Evolutionary conservation across 805 yeast genomes (phyloP), one percentile per base, ranked within the genome.

Genomic region (Hanseniaspora osmophila): DNA sequence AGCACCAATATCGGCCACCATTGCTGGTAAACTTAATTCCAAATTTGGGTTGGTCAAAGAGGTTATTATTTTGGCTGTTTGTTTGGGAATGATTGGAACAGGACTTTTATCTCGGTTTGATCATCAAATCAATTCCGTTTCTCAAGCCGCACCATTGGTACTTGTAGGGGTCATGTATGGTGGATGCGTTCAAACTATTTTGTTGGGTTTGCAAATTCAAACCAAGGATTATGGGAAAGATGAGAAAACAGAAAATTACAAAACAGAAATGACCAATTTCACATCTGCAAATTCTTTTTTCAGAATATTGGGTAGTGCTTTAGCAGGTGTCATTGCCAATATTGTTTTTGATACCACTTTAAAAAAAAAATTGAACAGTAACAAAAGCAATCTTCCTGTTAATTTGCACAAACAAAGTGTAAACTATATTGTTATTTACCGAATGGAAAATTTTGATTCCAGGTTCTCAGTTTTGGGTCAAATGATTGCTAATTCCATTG

Each of bases 81-180:
- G 51, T 3, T 16, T 54, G 12, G 66, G 66, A 3, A 37, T 57
- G 17, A 48, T 65, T 22, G 70, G 71, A 1, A 52, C 58, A 22
- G 71, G 70, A 7, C 37, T 59, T 13, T 18, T 64, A 15, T 51
- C 60, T 6, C 46, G 66, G 27, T 53, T 66, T 37, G 51, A 57
- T 3, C 61, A 55, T 32, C 49, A 61, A 33, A 59, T 70, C 1
- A 44, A 54, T 2, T 41, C 47, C 3, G 45, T 59, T 0, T 30
- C 52, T 32, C 57, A 56, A 40, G 64, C 65, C 39, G 71, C 70
- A 6, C 50, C 55, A 16, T 47, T 66, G 42, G 62, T 68, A 35
- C 54, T 66, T 12, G 59, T 63, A 3, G 71, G 70, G 46, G 44
- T 64, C 7, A 60, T 60, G 2, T 52, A 64, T 37, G 72, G 70